These are phyloP conservation scores for Dryas alaskensis DNA, from an alignment of 306 rosid species.

Conservation along the genomic window DNA sequence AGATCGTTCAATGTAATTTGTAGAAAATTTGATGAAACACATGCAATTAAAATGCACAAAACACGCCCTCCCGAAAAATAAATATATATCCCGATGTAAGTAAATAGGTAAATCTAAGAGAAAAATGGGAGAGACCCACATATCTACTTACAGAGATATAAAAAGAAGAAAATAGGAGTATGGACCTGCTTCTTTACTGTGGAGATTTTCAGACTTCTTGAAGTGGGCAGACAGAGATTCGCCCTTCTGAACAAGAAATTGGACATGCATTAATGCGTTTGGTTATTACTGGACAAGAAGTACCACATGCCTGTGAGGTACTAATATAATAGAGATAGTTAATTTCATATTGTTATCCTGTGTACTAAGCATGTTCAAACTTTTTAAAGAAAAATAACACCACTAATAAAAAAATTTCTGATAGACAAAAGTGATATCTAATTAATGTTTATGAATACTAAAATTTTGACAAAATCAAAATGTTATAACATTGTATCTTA, in stretches of 20 bases:
- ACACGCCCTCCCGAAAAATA: too few species aligned
- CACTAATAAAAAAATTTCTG: neutral
- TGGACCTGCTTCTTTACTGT: conserved; percentile 90
- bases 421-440: neutral
- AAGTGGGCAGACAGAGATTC: conserved; percentile 86
- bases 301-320: conserved; percentile 99
- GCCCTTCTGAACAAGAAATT: conserved; percentile 91
- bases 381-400: neutral
- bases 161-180: conserved; percentile 56
- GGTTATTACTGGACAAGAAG: conserved; percentile 98
- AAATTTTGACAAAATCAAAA: too few species aligned
- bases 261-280: conserved; percentile 98
- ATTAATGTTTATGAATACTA: neutral
- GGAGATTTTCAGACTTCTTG: conserved; percentile 98
- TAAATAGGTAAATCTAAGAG: too few species aligned
- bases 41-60: too few species aligned
- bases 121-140: too few species aligned
- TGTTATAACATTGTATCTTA: neutral
- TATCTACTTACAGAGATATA: neutral
- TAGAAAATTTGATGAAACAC: too few species aligned
- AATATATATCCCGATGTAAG: too few species aligned
- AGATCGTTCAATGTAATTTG: too few species aligned
- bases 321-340: conserved; percentile 9
- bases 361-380: neutral
- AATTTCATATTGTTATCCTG: neutral